Conservation (phyloP, 345 rosid species). For the Camelina neglecta region DNA sequence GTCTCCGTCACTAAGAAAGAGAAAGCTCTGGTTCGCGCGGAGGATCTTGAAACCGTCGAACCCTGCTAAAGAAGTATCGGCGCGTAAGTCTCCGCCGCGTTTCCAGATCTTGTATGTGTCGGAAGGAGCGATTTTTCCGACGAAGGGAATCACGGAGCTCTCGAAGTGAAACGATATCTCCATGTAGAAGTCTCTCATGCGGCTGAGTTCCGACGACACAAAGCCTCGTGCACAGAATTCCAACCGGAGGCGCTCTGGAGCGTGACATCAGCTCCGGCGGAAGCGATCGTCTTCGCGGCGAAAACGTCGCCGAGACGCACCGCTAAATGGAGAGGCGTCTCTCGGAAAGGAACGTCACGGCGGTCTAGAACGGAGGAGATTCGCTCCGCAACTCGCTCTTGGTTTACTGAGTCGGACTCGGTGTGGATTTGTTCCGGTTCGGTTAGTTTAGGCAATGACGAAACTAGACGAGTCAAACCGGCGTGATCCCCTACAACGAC, state of each 20-base stretch:
- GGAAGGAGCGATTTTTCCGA: conserved; percentile 85
- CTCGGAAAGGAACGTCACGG: conserved; percentile 79
- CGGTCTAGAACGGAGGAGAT: conserved; percentile 80
- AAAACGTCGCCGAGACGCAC: conserved; percentile 67
- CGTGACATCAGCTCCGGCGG: conserved; percentile 77
- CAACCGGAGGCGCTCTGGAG: conserved; percentile 87
- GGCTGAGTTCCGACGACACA: conserved; percentile 62
- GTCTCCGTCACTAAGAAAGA: conserved; percentile 86
- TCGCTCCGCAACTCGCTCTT: conserved; percentile 66
- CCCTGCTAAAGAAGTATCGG: conserved; percentile 81
- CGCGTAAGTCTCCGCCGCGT: conserved; percentile 87
- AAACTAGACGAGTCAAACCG: conserved; percentile 59
- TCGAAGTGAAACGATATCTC: conserved; percentile 90
- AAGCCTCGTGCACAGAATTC: conserved; percentile 78
- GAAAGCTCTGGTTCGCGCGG: conserved; percentile 87
- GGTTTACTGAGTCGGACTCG: conserved; percentile 68
- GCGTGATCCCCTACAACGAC: conserved; percentile 73
- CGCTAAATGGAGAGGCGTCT: conserved; percentile 91
- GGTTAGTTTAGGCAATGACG: conserved; percentile 67
- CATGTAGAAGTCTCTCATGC: conserved; percentile 97
- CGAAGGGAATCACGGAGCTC: conserved; percentile 93
- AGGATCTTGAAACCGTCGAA: conserved; percentile 88
- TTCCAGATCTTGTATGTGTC: conserved; percentile 99
- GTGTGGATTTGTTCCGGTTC: conserved; percentile 66
- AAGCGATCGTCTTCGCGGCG: conserved; percentile 55